Evolutionary conservation across 805 yeast genomes (phyloP).

Genomic region (Yarrowia bubula): DNA sequence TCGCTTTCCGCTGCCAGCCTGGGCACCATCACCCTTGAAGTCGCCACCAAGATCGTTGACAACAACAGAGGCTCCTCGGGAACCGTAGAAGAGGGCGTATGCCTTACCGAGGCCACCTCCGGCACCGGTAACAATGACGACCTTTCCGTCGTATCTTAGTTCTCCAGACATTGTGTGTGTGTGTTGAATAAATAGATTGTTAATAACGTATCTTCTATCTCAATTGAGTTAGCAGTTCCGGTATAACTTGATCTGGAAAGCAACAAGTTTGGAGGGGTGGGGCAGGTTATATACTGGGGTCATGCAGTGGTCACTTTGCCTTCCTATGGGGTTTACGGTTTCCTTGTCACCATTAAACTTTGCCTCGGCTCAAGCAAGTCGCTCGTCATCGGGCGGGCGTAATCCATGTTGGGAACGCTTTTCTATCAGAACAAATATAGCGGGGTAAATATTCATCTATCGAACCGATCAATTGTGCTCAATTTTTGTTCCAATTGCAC

Average conservation of each 20-base stretch:
- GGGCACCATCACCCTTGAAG: constrained; percentile 61
- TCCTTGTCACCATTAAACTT: constrained; percentile 15
- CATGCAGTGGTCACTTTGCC: constrained; percentile 16
- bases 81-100: constrained; percentile 83
- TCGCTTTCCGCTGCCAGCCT: constrained; percentile 41
- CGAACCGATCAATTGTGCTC: no score
- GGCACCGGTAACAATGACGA: constrained; percentile 92
- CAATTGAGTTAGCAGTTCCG: constrained; percentile 25
- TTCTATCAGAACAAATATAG: not conserved
- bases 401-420: not conserved
- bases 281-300: constrained; percentile 19
- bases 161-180: constrained; percentile 32
- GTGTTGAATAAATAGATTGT: constrained; percentile 26
- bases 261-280: constrained; percentile 11
- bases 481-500: no score
- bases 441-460: not conserved
- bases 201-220: constrained; percentile 25
- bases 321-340: constrained; percentile 23
- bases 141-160: constrained; percentile 70
- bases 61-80: constrained; percentile 90
- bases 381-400: constrained; percentile 20
- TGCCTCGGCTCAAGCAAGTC: constrained; percentile 26
- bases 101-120: constrained; percentile 95
- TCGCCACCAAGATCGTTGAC: constrained; percentile 93
- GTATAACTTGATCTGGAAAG: constrained; percentile 20